Percentiles rank a stretch among this genome's conserved stretches.
phyloP scores from a whole-genome alignment of 805 yeast genomes.

The Pichia heedii region DNA sequence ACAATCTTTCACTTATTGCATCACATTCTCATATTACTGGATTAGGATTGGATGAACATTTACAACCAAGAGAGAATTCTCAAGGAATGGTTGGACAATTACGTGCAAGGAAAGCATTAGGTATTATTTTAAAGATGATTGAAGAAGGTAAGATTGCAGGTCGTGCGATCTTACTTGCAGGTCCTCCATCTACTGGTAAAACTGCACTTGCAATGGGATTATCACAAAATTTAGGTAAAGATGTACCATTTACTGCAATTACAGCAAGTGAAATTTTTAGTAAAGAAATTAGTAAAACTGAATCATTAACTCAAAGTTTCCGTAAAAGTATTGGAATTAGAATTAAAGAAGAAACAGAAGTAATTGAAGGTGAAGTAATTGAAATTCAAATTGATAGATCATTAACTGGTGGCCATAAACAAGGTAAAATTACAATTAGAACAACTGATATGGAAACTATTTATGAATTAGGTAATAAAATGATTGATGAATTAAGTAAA shows the following conservation, averaged over 20 bases:
- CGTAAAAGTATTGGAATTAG: constrained; percentile 94
- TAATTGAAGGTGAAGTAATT: constrained; percentile 96
- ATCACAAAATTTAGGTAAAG: constrained; percentile 92
- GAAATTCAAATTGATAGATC: constrained; percentile 96
- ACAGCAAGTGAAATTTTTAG: constrained; percentile 92
- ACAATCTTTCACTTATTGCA: constrained; percentile 37
- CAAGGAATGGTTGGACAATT: constrained; percentile 83
- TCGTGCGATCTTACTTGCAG: constrained; percentile 90
- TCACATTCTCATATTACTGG: constrained; percentile 97
- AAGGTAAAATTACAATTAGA: constrained; percentile 85
- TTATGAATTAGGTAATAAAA: constrained; percentile 40
- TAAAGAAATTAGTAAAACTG: constrained; percentile 96
- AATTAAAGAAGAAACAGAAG: constrained; percentile 94
- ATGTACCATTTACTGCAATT: constrained; percentile 95
- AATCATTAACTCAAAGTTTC: constrained; percentile 91
- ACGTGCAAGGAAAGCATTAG: constrained; percentile 84
- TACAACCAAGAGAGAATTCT: constrained; percentile 72
- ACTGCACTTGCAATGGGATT: constrained; percentile 95
- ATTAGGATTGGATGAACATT: constrained; percentile 84
- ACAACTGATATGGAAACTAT: constrained; percentile 81
- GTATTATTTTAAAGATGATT: constrained; percentile 87
- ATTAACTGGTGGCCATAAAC: constrained; percentile 70
- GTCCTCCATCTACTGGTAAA: constrained; percentile 98
- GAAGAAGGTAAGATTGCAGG: constrained; percentile 91
- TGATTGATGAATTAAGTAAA: constrained; percentile 85